Conservation (phyloP, 331 rosid species). For the Cydonia oblonga region DNA sequence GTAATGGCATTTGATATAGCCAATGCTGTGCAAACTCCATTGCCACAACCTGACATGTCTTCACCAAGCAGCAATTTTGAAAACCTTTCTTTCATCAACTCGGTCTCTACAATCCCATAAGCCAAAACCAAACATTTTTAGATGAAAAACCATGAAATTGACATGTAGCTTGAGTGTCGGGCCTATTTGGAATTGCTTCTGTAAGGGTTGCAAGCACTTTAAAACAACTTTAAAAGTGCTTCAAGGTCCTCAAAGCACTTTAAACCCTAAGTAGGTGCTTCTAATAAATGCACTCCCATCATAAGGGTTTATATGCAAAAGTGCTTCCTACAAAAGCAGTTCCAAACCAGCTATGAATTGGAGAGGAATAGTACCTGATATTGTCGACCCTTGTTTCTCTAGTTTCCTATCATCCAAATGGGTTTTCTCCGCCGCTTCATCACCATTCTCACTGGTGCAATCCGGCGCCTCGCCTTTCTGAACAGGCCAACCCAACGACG, state of each 20-base stretch:
- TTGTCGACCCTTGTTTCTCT: constrained; percentile 44
- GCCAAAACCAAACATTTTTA: constrained; percentile 12
- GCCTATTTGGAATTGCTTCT: too few relatives aligned
- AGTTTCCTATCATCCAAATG: constrained; percentile 31
- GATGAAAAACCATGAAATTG: not conserved
- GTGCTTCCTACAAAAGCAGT: too few relatives aligned
- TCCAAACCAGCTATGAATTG: not conserved
- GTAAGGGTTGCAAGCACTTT: too few relatives aligned
- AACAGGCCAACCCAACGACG: constrained; percentile 55
- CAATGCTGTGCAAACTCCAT: constrained; percentile 83
- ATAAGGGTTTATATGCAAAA: too few relatives aligned
- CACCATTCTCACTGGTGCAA: constrained; percentile 17
- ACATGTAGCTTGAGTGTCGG: not conserved
- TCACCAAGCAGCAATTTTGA: constrained; percentile 93
- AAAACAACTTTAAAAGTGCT: too few relatives aligned
- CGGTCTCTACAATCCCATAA: constrained; percentile 40
- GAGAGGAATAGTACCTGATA: constrained; percentile 38
- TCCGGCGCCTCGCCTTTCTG: constrained; percentile 29
- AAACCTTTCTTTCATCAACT: constrained; percentile 94
- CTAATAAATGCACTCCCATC: too few relatives aligned
- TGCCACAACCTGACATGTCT: constrained; percentile 99
- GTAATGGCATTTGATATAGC: constrained; percentile 94
- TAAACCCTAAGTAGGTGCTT: too few relatives aligned
- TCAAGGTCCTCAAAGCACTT: too few relatives aligned
- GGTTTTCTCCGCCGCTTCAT: constrained; percentile 23